Evolutionary conservation across 192 early-diverging fungal genomes (phyloP), one percentile per base, ranked within the genome.

Genomic region (Kickxella alabastrina): DNA sequence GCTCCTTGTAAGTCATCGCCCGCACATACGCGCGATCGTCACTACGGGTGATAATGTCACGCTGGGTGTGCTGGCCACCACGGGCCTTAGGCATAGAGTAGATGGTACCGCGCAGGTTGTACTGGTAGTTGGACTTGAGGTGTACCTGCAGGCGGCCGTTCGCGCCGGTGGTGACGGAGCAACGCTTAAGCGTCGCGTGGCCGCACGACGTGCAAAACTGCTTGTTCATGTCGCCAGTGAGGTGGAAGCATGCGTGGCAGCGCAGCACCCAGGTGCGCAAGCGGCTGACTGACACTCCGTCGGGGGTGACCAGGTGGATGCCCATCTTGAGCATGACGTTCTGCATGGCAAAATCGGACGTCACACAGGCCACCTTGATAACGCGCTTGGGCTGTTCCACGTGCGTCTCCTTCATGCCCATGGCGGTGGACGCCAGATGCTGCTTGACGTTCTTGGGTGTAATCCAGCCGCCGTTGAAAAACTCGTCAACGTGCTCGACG

Each of bases 281-380:
- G 24, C 81, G 79, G 24, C 49, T 80, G 37, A 98, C 87, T 13
- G 78, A 59, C 7, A 88, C 59, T 41, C 95, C 95, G 58, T 96
- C 92, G 10, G 87, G 68, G 4, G 87, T 87, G 8, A 96, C 65
- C 31, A 98, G 79, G 39, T 81, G 79, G 55, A 98, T 79, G 15
- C 85, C 82, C 88, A 97, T 95, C 72, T 95, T 92, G 44, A 98
- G 68, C 31, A 96, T 61, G 13, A 97, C 90, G 69, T 98, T 98
- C 79, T 97, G 92, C 88, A 96, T 92, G 22, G 94, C 92, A 60
- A 92, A 97, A 78, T 97, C 94, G 10, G 79, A 66, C 0, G 94
- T 92, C 32, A 90, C 87, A 64, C 93, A 95, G 14, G 88, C 93
- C 4, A 93, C 92, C n/a, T 79, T 59, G 53, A 90, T 77, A 3